Evolutionary conservation across 176 grass and related monocot species (phyloP).

Genomic region (Phyllostachys edulis): DNA sequence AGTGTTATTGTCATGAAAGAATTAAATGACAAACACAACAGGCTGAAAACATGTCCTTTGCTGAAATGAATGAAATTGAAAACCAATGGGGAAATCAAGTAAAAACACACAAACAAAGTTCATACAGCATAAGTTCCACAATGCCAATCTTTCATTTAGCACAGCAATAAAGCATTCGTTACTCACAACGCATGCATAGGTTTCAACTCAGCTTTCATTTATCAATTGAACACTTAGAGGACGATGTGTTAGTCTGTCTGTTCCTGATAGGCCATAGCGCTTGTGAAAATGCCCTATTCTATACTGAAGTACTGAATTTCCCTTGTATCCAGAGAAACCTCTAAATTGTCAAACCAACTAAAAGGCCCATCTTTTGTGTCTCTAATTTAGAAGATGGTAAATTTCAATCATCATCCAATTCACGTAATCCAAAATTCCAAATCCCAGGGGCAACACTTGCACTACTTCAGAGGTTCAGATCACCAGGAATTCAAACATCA

Average conservation of each 20-base stretch:
- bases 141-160: conserved; percentile 1
- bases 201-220: not conserved
- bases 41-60: not conserved
- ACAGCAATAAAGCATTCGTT: conserved; percentile 19
- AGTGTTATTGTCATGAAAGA: conserved; percentile 16
- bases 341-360: not conserved
- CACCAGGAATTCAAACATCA: not conserved
- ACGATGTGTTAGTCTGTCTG: not conserved
- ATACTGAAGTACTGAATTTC: not conserved
- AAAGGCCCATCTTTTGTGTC: not conserved
- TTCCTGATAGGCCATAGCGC: not conserved
- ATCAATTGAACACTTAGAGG: not conserved
- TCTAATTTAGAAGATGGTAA: not conserved
- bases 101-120: not conserved
- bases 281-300: not conserved
- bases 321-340: not conserved
- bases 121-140: conserved; percentile 1
- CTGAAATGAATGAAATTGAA: not conserved
- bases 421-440: not conserved
- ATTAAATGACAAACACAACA: conserved; percentile 17
- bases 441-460: not conserved
- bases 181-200: not conserved
- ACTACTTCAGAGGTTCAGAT: not conserved
- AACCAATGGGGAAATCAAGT: not conserved
- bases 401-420: not conserved